Evolutionary conservation across 257 asterid genomes (phyloP).

Genomic region (Phtheirospermum japonicum): DNA sequence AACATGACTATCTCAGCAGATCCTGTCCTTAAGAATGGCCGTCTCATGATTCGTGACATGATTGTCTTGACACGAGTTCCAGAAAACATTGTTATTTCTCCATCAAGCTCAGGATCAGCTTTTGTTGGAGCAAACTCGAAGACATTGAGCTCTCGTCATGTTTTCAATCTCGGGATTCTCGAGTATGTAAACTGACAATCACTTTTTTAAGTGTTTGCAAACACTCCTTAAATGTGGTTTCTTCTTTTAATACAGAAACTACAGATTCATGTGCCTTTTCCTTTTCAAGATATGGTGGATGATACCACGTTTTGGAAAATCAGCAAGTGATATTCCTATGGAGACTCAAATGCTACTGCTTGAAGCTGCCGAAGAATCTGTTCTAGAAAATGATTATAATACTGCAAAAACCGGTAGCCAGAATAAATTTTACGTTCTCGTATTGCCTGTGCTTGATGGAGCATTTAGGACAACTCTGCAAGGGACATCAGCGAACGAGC

Average conservation of each 20-base stretch:
- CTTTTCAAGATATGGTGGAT: constrained; percentile 60
- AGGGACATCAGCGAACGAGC: constrained; percentile 43
- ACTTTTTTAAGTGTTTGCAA: no score
- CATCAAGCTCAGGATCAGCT: constrained; percentile 36
- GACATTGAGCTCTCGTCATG: constrained; percentile 40
- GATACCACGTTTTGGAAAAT: constrained; percentile 51
- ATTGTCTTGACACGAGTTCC: constrained; percentile 40
- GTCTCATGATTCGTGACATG: constrained; percentile 42
- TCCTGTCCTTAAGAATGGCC: constrained; percentile 36
- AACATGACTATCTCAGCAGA: constrained; percentile 41
- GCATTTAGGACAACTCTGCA: constrained; percentile 48
- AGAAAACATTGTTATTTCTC: constrained; percentile 31
- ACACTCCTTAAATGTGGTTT: no score
- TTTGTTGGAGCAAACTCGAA: constrained; percentile 44
- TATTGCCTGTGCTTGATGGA: constrained; percentile 59
- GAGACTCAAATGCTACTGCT: constrained; percentile 60
- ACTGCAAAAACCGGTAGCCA: constrained; percentile 12
- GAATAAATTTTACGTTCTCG: constrained; percentile 39
- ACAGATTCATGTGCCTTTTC: constrained; percentile 44
- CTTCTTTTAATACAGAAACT: no score
- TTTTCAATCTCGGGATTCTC: constrained; percentile 50
- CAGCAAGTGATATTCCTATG: constrained; percentile 41
- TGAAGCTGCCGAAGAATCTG: constrained; percentile 39
- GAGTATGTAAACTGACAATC: no score
- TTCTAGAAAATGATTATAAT: constrained; percentile 17